phyloP scores from a whole-genome alignment of 257 asterid species.

The Penstemon eatonii region DNA sequence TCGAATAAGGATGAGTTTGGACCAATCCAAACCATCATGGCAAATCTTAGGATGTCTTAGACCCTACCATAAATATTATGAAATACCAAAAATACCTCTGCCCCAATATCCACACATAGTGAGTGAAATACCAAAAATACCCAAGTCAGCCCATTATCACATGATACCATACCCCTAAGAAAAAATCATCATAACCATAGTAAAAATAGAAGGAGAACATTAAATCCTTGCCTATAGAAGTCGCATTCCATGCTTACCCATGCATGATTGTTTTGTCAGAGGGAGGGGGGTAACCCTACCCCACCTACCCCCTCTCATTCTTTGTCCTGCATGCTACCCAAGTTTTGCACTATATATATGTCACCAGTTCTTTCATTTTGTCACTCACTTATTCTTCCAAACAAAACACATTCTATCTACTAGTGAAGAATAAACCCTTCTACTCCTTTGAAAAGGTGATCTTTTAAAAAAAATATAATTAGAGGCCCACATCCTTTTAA shows the following conservation, averaged over 20 bases:
- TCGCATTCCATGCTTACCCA: conserved; percentile 71
- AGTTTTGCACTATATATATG: conserved; percentile 58
- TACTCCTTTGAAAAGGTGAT: conserved; percentile 56
- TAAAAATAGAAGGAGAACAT: conserved; percentile 35
- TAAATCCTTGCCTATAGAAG: conserved; percentile 42
- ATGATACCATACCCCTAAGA: conserved; percentile 59
- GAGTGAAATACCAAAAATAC: conserved; percentile 26
- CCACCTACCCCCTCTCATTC: not conserved
- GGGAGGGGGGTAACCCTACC: conserved; percentile 8
- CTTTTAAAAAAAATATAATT: conserved; percentile 42
- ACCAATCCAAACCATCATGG: conserved; percentile 87
- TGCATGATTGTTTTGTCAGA: conserved; percentile 68
- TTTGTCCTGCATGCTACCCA: conserved; percentile 22
- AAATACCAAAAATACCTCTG: conserved; percentile 36
- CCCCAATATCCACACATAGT: not conserved
- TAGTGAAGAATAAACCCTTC: conserved; percentile 26
- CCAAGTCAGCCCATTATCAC: conserved; percentile 51
- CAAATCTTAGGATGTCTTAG: conserved; percentile 66
- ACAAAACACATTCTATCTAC: conserved; percentile 16
- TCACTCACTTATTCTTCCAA: conserved; percentile 31
- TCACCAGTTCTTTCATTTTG: conserved; percentile 25
- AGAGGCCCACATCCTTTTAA: conserved; percentile 36
- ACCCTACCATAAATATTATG: conserved; percentile 41
- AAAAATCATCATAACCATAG: conserved; percentile 37
- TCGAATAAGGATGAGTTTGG: conserved; percentile 50